Evolutionary conservation across 345 rosid species (phyloP), one percentile per base, ranked within the genome.

Genomic region (Brassica juncea): DNA sequence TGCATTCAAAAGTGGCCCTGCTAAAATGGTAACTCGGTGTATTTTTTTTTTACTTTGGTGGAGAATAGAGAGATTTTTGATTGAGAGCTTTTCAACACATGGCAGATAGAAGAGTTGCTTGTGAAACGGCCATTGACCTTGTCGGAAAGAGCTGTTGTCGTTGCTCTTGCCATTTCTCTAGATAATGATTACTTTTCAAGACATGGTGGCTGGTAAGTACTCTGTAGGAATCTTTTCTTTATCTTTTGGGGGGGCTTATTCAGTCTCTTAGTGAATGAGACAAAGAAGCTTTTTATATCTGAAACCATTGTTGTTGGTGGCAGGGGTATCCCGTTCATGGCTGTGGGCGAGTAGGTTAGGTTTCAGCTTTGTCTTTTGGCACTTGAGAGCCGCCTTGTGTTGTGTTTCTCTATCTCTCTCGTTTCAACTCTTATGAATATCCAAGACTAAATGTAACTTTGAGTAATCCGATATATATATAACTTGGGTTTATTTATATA

Each of bases 141-240:
- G 69, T 85, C 90, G 4, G 99, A 95, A 85, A 90, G 99, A 84
- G 93, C 94, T 21, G 93, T 91, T 55, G 76, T 91, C 7, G 77
- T 93, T 58, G 91, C 99, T 47, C 90, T 95, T 58, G 99, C 99
- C 55, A 91, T 95, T 76, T 95, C 98, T 30, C 84, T 95, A 66
- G 99, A 93, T 69, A 95, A 95, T 79, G 97, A 91, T 81, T 95
- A 92, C 78, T 95, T 95, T 82, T 95, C 99, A 2, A 88, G 96
- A 83, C 99, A 89, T 74, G 93, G 98, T 68, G 97, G 97, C 86
- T 85, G 89, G 99, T 94, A 87, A 75, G 44, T 37, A 37, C 44
- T 37, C 44, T 37, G 85, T 77, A 31, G 23, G 11, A 55, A 5
- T 3, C 57, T 4, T 52, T n/a, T 39, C 11, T 42, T 3, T n/a